Evolutionary conservation across 2,329 filamentous ascomycete species (phyloP).

Genomic region (Microsporum canis): DNA sequence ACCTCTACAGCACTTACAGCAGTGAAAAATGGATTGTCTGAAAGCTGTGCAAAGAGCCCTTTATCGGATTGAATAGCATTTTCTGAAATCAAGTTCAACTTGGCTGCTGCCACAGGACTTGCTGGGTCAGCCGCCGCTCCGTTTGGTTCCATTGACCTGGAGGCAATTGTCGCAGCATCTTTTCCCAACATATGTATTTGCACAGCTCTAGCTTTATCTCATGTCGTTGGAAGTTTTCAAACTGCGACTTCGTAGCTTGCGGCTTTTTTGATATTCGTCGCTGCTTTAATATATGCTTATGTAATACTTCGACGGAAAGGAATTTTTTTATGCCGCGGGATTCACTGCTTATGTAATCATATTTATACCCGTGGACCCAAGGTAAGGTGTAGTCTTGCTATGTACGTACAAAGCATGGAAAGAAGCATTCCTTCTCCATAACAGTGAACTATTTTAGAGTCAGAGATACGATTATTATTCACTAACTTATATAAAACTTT

Average conservation of each 20-base stretch:
- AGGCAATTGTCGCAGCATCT: conserved; percentile 11
- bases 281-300: background rate
- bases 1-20: conserved; percentile 27
- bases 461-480: no score
- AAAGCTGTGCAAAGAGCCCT: conserved; percentile 35
- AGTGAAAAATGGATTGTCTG: conserved; percentile 41
- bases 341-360: background rate
- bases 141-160: conserved; percentile 30
- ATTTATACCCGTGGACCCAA: background rate
- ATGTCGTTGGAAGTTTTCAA: background rate
- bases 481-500: no score
- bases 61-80: conserved; percentile 27
- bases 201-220: background rate
- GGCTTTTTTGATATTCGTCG: background rate
- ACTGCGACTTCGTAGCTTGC: background rate
- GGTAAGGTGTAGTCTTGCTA: no score
- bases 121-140: conserved; percentile 18
- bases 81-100: conserved; percentile 25
- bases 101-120: conserved; percentile 19
- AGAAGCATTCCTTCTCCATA: no score
- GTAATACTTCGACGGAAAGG: background rate
- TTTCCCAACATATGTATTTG: conserved; percentile 15
- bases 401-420: no score
- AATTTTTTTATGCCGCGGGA: background rate
- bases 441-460: no score